Base-by-base conservation (phyloP, 495 filamentous ascomycete species). In the Sphaerosporella brunnea region DNA sequence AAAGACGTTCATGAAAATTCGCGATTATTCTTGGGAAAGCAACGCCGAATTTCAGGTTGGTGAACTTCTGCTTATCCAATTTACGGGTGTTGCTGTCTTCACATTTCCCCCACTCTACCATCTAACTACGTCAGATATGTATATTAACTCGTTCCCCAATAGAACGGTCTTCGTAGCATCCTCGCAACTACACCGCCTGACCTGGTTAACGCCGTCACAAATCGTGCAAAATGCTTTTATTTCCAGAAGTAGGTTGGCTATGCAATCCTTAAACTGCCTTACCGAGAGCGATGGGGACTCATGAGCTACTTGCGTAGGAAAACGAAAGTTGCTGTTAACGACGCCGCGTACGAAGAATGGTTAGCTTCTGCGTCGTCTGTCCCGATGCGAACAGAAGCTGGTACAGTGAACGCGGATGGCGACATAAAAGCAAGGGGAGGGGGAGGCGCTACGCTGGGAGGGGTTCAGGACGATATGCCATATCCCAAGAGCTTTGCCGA, bases 401-500 rank as follows among this genome's bases (percentile, higher is more conserved):
- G n/a, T n/a, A n/a, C n/a, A n/a, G n/a, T n/a, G n/a, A n/a, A n/a
- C n/a, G n/a, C n/a, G n/a, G n/a, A n/a, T n/a, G n/a, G n/a, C n/a
- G n/a, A n/a, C n/a, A n/a, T n/a, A n/a, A n/a, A 13, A 32, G 13
- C 7, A 32, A 32, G 28, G 5, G 23, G 39, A 23, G 39, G 10
- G n/a, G 40, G 40, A 13, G 3, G 21, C 19, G n/a, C n/a, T n/a
- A n/a, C n/a, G n/a, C n/a, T n/a, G 10, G 45, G 50, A 2, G 34
- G 36, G 15, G 42, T 58, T 8, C 48, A 51, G 21, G 58, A 57
- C 36, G 66, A 71, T 20, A 67, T 75, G 36, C 74, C 79, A 2
- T 94, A 94, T 60, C 90, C 90, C 3, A 77, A 76, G 20, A 80
- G 79, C 2, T 96, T 97, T 58, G 77, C 82, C 23, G 78, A 88